These are phyloP conservation scores for Incumbomyces lentus DNA, from an alignment of 2,329 filamentous ascomycete species.

Conservation along the genomic window DNA sequence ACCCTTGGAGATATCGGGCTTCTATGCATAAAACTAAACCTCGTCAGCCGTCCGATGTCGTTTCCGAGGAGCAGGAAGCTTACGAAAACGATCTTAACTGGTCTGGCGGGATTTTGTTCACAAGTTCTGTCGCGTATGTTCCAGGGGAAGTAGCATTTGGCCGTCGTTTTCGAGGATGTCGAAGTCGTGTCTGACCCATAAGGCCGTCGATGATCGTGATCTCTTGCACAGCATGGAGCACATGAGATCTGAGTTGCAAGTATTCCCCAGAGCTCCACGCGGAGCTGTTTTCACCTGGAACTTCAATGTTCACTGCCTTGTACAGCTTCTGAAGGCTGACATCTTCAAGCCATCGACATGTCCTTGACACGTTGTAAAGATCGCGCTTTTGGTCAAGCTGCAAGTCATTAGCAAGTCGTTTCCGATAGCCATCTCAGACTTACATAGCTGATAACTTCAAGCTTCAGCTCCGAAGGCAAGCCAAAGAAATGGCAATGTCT, in stretches of 20 bases:
- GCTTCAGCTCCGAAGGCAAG: slow-evolving; percentile 18
- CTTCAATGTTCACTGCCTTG: slow-evolving; percentile 13
- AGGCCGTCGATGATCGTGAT: slow-evolving; percentile 15
- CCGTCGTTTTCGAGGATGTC: slow-evolving; percentile 7
- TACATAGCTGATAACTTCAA: slow-evolving; percentile 19
- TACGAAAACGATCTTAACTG: slow-evolving; percentile 8
- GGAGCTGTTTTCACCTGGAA: slow-evolving; percentile 7
- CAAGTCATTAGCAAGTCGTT: slow-evolving; percentile 2
- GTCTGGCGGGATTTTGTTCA: slow-evolving; percentile 12
- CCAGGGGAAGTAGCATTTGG: slow-evolving; percentile 9
- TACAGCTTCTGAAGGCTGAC: slow-evolving; percentile 17
- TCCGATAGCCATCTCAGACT: slow-evolving; percentile 1
- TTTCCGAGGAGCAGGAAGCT: not conserved
- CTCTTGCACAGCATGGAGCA: slow-evolving; percentile 15
- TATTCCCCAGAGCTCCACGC: slow-evolving; percentile 6
- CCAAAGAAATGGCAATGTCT: slow-evolving; percentile 15
- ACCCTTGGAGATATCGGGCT: not conserved
- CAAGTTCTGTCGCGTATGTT: slow-evolving; percentile 9
- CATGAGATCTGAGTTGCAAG: slow-evolving; percentile 12
- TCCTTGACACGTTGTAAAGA: slow-evolving; percentile 19
- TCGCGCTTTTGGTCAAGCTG: slow-evolving; percentile 18
- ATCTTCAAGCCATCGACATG: slow-evolving; percentile 18
- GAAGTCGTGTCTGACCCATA: slow-evolving; percentile 7
- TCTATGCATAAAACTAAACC: slow-evolving; percentile 4
- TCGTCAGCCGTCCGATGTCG: not conserved